Base-by-base conservation (phyloP, 371 early-diverging fungal species). In the Apophysomyces trapeziformis region DNA sequence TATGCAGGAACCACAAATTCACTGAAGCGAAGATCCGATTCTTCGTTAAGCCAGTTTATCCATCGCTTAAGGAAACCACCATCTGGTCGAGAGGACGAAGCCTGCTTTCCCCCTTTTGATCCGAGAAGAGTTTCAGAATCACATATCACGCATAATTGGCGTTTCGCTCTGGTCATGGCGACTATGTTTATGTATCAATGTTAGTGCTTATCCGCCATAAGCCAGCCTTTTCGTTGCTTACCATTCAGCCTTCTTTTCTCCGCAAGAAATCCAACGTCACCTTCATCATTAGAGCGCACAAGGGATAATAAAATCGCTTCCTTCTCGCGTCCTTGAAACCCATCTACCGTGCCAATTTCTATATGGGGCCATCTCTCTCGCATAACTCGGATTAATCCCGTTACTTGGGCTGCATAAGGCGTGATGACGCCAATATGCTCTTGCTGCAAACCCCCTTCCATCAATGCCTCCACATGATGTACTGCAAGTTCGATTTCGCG, bases 301-400 rank as follows among this genome's bases (percentile, higher is more conserved):
- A 96, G 75, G 0, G 92, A 88, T 18, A 99, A 60, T 6, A 98
- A 77, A 26, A 98, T 90, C 1, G 92, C 95, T 62, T 98, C 96
- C 67, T 95, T 95, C 75, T 98, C 99, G 61, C 95, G 87, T 0
- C 99, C 99, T 74, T 99, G 99, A 70, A 98, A 96, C 0, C 97
- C 96, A 79, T 99, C 99, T 1, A 98, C 96, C 3, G 93, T 90
- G 0, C 92, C 93, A 21, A 95, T 87, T 68, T 94, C 95, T 50
- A 95, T 79, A 3, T 69, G 62, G 4, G 75, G 78, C 74, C 76
- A 77, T 37, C 64, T 62, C 16, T 81, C 82, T 1, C 79, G 66
- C 13, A 84, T 68, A 4, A 69, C 79, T 21, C 68, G 62, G 56
- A 70, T 68, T 14, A 88, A 62, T 36, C 76, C 71, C 5, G 84